These are phyloP conservation scores for Silene uniflora DNA, from an alignment of 148 eudicot genomes.

Conservation along the genomic window DNA sequence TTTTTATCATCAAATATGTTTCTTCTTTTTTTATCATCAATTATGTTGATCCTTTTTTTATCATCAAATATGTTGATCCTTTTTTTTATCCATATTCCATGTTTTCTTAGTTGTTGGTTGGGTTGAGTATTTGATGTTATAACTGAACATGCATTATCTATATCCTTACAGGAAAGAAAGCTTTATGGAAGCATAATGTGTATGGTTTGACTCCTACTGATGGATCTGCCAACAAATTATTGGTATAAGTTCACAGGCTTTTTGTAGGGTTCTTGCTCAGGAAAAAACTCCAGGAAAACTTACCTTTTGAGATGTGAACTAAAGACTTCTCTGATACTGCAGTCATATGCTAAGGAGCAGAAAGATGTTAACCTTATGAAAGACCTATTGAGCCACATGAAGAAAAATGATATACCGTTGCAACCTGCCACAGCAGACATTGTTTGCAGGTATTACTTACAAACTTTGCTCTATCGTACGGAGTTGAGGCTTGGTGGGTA, in stretches of 20 bases:
- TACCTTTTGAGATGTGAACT: neutral
- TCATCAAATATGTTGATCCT: neutral
- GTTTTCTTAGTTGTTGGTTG: neutral
- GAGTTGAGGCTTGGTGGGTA: neutral
- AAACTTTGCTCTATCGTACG: neutral
- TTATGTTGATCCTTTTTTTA: neutral
- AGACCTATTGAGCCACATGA: constrained; percentile 64
- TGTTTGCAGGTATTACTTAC: constrained; percentile 57
- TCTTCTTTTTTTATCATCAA: neutral
- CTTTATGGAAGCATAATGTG: constrained; percentile 67
- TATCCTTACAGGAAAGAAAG: constrained; percentile 58
- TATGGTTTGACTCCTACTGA: constrained; percentile 74
- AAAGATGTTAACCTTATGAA: constrained; percentile 68
- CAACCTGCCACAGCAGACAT: constrained; percentile 92
- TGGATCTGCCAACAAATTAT: constrained; percentile 72
- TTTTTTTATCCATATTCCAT: neutral
- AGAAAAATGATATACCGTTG: constrained; percentile 63
- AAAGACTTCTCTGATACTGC: constrained; percentile 30
- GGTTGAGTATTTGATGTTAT: neutral
- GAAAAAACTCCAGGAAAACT: neutral
- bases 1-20: neutral
- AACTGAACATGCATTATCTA: neutral
- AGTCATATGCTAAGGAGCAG: constrained; percentile 74
- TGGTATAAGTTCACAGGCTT: constrained; percentile 43
- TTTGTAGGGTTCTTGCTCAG: neutral